These are phyloP conservation scores for Saururus chinensis DNA, from an alignment of 164 flowering plant genomes.

Conservation along the genomic window DNA sequence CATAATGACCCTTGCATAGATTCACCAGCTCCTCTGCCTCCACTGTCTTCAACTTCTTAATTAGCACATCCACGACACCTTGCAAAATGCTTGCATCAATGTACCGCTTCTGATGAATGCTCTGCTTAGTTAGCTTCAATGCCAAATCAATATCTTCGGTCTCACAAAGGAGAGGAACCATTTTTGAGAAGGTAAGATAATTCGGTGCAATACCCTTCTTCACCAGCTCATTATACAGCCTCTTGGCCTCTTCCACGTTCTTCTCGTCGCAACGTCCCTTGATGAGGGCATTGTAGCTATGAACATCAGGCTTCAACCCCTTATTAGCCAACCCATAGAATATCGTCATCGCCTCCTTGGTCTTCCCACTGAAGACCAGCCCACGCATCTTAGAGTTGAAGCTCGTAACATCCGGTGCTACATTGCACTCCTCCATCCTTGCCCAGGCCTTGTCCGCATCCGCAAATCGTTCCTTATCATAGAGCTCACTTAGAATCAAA, in stretches of 20 bases:
- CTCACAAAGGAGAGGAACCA: conserved; percentile 7
- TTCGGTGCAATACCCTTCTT: conserved; percentile 1
- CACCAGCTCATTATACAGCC: background rate
- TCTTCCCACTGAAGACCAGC: conserved; percentile 12
- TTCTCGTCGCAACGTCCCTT: conserved; percentile 7
- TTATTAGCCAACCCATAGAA: conserved; percentile 18
- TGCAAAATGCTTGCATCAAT: conserved; percentile 2
- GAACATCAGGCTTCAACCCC: conserved; percentile 7
- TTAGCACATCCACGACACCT: conserved; percentile 6
- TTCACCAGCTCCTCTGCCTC: conserved; percentile 8
- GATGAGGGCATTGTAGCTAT: conserved; percentile 8
- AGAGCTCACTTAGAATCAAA: conserved; percentile 25
- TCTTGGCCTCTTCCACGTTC: conserved; percentile 10
- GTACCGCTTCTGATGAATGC: background rate
- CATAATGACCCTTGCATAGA: background rate
- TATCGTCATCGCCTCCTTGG: conserved; percentile 25
- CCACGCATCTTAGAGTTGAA: conserved; percentile 27
- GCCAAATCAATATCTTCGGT: conserved; percentile 4
- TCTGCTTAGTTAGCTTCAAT: conserved; percentile 2
- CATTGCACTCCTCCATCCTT: conserved; percentile 22
- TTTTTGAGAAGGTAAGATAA: background rate
- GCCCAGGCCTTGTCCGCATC: conserved; percentile 37
- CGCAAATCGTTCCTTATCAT: conserved; percentile 9
- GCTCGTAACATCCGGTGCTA: conserved; percentile 19
- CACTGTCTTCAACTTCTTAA: background rate